Base-by-base conservation (phyloP, 345 rosid genomes). In the Draba incana region DNA sequence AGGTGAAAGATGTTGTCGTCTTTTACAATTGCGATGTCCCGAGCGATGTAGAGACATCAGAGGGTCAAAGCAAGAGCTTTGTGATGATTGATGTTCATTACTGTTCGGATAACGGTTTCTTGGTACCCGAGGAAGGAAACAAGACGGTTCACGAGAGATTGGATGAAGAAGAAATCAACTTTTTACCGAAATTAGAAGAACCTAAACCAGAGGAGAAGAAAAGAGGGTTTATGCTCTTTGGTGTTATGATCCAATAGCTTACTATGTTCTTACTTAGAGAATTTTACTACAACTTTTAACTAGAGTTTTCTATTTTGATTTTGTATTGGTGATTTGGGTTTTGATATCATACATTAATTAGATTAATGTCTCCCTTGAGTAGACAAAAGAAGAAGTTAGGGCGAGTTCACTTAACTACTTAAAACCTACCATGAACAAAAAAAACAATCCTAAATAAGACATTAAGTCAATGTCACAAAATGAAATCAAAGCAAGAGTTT, bases 151-250 rank as follows among this genome's bases (percentile, higher is more conserved):
- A 16, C 5, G 62, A 61, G 4, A 62, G 12, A 11, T 55, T 65
- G 5, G 65, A 42, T 10, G 66, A 31, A 30, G 65, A 43, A 30
- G 70, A 43, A 30, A 20, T 58, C 49, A 74, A 66, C 37, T 33
- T 33, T 33, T 5, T 33, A 8, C 37, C 37, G 0, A 68, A 75
- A 64, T 9, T 35, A 38, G 55, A 81, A 39, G 63, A 66, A 75
- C 33, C 72, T 72, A 47, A 71, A 70, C 45, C 50, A 56, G 62
- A 56, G 55, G 10, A 51, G 30, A 52, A 70, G 0, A 46, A 53
- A 28, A 4, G 30, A 45, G 75, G 86, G 12, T 68, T 85, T 68
- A 80, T 56, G 77, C 78, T 87, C 52, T 87, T 87, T 54, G 92
- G 92, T 38, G 84, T 79, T 49, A 47, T 59, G 44, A 86, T 86